Base-by-base conservation (phyloP, 2,329 filamentous ascomycete genomes). In the Fusarium pseudonygamai region DNA sequence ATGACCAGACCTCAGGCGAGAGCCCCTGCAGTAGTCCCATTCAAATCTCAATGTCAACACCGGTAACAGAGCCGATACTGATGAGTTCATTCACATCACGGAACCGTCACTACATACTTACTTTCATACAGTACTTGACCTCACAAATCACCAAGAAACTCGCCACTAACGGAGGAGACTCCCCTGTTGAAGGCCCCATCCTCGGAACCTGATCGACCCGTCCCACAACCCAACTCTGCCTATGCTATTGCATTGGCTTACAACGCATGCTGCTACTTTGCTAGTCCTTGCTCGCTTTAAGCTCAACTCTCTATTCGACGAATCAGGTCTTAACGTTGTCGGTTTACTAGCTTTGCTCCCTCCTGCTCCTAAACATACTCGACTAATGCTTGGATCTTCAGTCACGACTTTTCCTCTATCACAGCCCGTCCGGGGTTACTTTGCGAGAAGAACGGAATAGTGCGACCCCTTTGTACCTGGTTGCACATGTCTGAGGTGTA, bases 201-300 rank as follows among this genome's bases (percentile, higher is more conserved):
- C 37, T 26, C 58, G 59, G 67, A 64, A 49, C 37, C 40, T 36
- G 40, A 46, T 36, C 56, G 68, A 71, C 64, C 64, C 67, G 67
- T 55, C 40, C 58, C 58, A 47, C 42, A 53, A 59, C 49, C 63
- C 52, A 59, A 61, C 63, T 64, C 43, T 34, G 28, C 37, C 56
- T 73, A 71, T 55, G 50, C 32, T 39, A 52, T 61, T 60, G 36
- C 62, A 74, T 67, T 73, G 61, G 71, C 65, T 61, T 57, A 55
- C 40, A 63, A 53, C 40, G 40, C 28, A 64, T 47, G 32, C n/a
- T 56, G 50, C 53, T 68, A 64, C 66, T 43, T 63, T 39, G 43
- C 64, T 66, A 57, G 66, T 67, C 73, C 68, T 56, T 73, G 71
- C 50, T 42, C 46, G 62, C 49, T 57, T 65, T 20, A 49, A 53